Conservation (phyloP, 768 basidiomycete species). For the Butyriboletus loyo region DNA sequence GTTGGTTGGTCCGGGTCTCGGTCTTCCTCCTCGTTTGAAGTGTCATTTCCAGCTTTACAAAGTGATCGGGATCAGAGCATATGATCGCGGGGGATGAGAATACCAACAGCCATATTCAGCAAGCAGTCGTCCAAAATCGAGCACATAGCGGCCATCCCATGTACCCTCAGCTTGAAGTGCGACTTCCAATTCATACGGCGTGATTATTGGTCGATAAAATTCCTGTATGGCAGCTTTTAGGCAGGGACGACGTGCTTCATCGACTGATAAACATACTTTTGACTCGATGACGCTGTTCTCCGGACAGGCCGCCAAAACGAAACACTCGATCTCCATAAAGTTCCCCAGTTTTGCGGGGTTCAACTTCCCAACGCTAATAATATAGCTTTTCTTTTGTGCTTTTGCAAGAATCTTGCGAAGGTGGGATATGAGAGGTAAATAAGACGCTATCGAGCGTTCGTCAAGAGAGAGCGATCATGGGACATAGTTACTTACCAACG, state of each 20-base stretch:
- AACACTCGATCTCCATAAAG: slow-evolving; percentile 95
- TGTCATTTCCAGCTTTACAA: slow-evolving; percentile 4
- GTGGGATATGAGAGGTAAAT: slow-evolving; percentile 79
- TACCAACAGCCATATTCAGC: slow-evolving; percentile 29
- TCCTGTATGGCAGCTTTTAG: slow-evolving; percentile 49
- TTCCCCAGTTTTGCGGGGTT: slow-evolving; percentile 95
- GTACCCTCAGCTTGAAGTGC: slow-evolving; percentile 67
- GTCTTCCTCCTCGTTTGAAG: slow-evolving; percentile 32
- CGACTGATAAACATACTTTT: slow-evolving; percentile 41
- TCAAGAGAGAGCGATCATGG: neutral
- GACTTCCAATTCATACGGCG: slow-evolving; percentile 86
- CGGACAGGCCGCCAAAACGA: slow-evolving; percentile 90
- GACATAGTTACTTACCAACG: slow-evolving; percentile 51
- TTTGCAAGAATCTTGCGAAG: slow-evolving; percentile 67
- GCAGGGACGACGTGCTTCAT: neutral
- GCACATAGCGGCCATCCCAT: slow-evolving; percentile 77
- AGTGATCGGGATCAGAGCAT: neutral
- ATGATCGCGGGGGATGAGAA: neutral
- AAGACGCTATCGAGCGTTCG: slow-evolving; percentile 53
- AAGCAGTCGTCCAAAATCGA: slow-evolving; percentile 70
- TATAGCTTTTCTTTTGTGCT: slow-evolving; percentile 87
- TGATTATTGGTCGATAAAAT: slow-evolving; percentile 86
- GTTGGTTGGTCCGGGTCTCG: slow-evolving; percentile 68
- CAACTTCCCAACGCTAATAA: slow-evolving; percentile 91
- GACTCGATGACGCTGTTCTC: slow-evolving; percentile 84